Conservation (phyloP, 805 yeast genomes). For the Wickerhamiella lipophila region DNA sequence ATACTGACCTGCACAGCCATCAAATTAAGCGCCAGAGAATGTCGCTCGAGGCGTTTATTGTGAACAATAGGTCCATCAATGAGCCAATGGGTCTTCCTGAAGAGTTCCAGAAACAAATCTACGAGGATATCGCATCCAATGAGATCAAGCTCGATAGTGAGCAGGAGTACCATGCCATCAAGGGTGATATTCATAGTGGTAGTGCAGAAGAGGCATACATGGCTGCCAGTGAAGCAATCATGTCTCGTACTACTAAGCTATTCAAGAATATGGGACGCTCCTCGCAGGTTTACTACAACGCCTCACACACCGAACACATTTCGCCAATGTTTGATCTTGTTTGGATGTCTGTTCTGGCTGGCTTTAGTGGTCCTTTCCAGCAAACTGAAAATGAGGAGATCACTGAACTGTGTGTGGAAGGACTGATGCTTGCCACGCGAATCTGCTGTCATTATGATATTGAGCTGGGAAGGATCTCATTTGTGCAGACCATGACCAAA, state of each 20-base stretch:
- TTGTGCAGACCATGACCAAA: conserved; percentile 79
- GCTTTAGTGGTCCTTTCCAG: conserved; percentile 83
- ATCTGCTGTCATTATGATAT: conserved; percentile 75
- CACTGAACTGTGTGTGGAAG: conserved; percentile 56
- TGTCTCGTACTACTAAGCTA: conserved; percentile 74
- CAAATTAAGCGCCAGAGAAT: conserved; percentile 70
- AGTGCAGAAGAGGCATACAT: conserved; percentile 67
- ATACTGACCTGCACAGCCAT: conserved; percentile 85
- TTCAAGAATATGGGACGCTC: conserved; percentile 50
- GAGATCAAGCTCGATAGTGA: conserved; percentile 89
- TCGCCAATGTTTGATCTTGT: conserved; percentile 83
- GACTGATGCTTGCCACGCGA: conserved; percentile 67
- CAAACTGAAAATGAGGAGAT: conserved; percentile 67
- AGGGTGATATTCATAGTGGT: conserved; percentile 49
- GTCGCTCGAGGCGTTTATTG: conserved; percentile 77
- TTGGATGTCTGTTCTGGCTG: conserved; percentile 97
- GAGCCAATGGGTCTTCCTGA: conserved; percentile 75
- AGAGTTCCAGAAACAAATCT: conserved; percentile 56
- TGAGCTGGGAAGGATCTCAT: conserved; percentile 76
- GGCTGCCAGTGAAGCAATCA: conserved; percentile 85
- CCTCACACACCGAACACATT: conserved; percentile 80
- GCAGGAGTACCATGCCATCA: conserved; percentile 78
- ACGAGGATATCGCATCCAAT: conserved; percentile 61
- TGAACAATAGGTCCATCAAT: conserved; percentile 83
- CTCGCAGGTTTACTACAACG: conserved; percentile 53